These are phyloP conservation scores for Curvularia spicifera DNA, from an alignment of 2,329 filamentous ascomycete genomes.

Conservation along the genomic window DNA sequence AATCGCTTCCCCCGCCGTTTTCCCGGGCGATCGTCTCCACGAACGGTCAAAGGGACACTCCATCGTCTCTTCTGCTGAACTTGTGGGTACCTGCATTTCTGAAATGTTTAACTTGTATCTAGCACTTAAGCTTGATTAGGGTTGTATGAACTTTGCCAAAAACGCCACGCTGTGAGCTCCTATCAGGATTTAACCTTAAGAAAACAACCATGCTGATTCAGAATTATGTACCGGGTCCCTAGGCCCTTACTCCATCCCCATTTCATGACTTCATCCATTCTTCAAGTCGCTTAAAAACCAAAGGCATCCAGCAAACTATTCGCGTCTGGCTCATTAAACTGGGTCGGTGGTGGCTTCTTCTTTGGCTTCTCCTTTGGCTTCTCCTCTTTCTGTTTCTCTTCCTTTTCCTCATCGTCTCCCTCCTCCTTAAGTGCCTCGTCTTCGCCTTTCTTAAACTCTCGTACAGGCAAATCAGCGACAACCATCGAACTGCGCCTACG, in stretches of 20 bases:
- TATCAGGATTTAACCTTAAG: not conserved
- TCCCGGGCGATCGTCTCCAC: not conserved
- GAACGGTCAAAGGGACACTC: not conserved
- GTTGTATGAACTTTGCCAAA: not conserved
- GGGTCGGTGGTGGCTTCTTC: constrained; percentile 69
- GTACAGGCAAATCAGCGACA: constrained; percentile 71
- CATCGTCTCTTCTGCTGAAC: not conserved
- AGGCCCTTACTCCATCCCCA: not conserved
- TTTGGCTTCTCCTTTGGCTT: constrained; percentile 12
- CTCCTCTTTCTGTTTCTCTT: constrained; percentile 51
- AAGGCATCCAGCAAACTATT: constrained; percentile 90
- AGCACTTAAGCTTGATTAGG: not conserved
- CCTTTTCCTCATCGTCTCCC: constrained; percentile 16
- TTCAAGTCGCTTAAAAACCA: constrained; percentile 68
- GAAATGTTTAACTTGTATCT: not conserved
- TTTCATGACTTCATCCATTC: not conserved
- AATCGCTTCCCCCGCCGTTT: not conserved
- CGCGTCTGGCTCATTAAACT: constrained; percentile 91
- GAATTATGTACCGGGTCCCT: not conserved
- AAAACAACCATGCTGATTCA: not conserved
- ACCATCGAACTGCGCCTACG: constrained; percentile 77
- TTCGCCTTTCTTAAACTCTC: constrained; percentile 32
- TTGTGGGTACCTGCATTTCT: not conserved
- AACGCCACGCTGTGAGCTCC: not conserved
- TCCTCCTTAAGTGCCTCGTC: constrained; percentile 31